Evolutionary conservation across 1,284 basidiomycete genomes (phyloP).

Genomic region (Ceratobasidium sp.): DNA sequence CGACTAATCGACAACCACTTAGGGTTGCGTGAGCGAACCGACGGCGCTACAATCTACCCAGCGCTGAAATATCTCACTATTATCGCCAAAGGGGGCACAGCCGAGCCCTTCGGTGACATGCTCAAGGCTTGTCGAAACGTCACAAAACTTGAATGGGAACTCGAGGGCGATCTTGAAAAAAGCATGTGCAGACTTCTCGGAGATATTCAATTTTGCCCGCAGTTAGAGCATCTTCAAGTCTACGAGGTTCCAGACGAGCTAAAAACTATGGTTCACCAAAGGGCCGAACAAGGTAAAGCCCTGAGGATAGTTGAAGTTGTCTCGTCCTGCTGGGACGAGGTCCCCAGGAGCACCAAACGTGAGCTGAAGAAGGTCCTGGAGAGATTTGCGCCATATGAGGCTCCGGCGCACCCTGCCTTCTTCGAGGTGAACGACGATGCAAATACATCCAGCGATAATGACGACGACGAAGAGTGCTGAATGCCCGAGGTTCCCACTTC

Average conservation of each 20-base stretch:
- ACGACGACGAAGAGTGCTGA: too few species aligned
- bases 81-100: too few species aligned
- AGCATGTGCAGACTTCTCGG: neutral
- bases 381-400: neutral
- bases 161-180: neutral
- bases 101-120: conserved; percentile 2
- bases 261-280: neutral
- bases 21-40: neutral
- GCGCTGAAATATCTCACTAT: neutral
- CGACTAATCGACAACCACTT: neutral
- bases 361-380: neutral
- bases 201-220: conserved; percentile 5
- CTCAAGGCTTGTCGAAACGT: neutral
- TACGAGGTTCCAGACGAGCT: neutral
- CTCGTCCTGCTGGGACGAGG: too few species aligned
- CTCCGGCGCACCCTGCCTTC: too few species aligned
- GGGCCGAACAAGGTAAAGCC: neutral
- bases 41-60: conserved; percentile 13
- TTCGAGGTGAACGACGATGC: too few species aligned
- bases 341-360: neutral
- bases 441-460: too few species aligned
- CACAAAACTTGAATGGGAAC: neutral
- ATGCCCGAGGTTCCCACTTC: too few species aligned
- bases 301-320: conserved; percentile 7
- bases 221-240: conserved; percentile 1